phyloP scores from a whole-genome alignment of 2,329 filamentous ascomycete genomes.

The Claviceps pusilla region DNA sequence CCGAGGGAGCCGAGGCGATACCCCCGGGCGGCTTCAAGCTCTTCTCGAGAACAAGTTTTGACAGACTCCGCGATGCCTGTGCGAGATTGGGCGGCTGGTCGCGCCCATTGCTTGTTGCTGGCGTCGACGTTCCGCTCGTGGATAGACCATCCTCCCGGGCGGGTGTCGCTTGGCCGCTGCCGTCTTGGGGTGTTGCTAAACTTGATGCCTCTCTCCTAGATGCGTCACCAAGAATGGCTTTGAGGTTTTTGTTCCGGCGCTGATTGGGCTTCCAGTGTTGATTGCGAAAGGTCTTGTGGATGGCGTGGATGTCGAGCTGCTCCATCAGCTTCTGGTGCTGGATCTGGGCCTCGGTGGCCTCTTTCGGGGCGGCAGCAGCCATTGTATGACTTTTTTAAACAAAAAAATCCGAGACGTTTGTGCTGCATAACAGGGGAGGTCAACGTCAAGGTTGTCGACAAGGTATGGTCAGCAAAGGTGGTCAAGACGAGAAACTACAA shows the following conservation, averaged over 20 bases:
- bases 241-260: constrained; percentile 97
- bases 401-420: neutral
- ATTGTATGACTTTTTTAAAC: neutral
- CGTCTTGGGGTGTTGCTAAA: constrained; percentile 61
- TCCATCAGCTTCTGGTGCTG: constrained; percentile 79
- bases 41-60: constrained; percentile 78
- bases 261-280: constrained; percentile 80
- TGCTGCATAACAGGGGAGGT: neutral
- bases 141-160: constrained; percentile 36
- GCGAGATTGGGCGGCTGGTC: constrained; percentile 55
- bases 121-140: constrained; percentile 44
- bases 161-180: constrained; percentile 59
- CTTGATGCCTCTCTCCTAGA: constrained; percentile 80
- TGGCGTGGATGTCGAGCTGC: constrained; percentile 75
- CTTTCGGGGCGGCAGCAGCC: constrained; percentile 36
- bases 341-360: constrained; percentile 50
- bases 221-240: constrained; percentile 84
- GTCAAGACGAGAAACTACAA: neutral
- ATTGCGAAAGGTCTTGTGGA: constrained; percentile 82
- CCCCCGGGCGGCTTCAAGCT: constrained; percentile 35
- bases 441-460: neutral
- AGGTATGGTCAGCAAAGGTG: neutral
- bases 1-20: constrained; percentile 40
- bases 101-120: constrained; percentile 26
- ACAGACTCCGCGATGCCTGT: constrained; percentile 76